Percentiles rank a stretch among this genome's conserved stretches.
These are phyloP conservation scores for Neonectria faginata DNA, from an alignment of 2,329 filamentous ascomycete species.

Conservation along the genomic window DNA sequence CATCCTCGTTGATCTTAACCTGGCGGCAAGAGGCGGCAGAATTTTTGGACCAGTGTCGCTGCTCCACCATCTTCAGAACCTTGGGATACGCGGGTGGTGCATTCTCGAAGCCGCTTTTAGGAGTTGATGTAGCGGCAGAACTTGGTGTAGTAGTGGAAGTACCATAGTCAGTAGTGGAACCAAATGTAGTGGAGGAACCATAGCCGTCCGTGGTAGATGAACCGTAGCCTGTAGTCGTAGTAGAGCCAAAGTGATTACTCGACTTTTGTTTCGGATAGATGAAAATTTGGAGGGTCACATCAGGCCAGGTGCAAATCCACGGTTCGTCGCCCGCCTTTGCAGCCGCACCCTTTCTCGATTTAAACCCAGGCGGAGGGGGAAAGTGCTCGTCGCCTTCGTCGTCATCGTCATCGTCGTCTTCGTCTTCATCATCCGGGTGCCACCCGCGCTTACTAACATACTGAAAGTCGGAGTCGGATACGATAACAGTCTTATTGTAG, in stretches of 20 bases:
- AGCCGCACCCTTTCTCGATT: slow-evolving; percentile 37
- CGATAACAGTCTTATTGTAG: slow-evolving; percentile 69
- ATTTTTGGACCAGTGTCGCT: slow-evolving; percentile 54
- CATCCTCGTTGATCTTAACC: slow-evolving; percentile 57
- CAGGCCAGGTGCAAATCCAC: slow-evolving; percentile 71
- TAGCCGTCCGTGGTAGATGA: background rate
- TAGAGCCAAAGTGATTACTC: slow-evolving; percentile 46
- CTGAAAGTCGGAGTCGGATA: slow-evolving; percentile 57
- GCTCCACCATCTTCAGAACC: slow-evolving; percentile 67
- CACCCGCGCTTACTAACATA: slow-evolving; percentile 43
- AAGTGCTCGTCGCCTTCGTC: slow-evolving; percentile 26
- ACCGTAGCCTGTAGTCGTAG: slow-evolving; percentile 29
- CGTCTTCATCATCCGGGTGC: slow-evolving; percentile 25
- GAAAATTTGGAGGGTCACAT: slow-evolving; percentile 66
- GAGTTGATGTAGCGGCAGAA: slow-evolving; percentile 31
- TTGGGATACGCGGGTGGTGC: slow-evolving; percentile 58
- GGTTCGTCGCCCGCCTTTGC: slow-evolving; percentile 62
- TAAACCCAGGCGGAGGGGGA: slow-evolving; percentile 43
- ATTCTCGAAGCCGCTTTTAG: slow-evolving; percentile 7
- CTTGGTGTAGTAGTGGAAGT: slow-evolving; percentile 29
- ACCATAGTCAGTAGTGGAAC: background rate
- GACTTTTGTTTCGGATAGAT: slow-evolving; percentile 67
- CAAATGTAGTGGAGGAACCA: slow-evolving; percentile 21
- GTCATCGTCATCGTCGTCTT: slow-evolving; percentile 34
- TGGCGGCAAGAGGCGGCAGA: slow-evolving; percentile 60